Conservation (phyloP, 129 eudicot species). For the Centaurea solstitialis region DNA sequence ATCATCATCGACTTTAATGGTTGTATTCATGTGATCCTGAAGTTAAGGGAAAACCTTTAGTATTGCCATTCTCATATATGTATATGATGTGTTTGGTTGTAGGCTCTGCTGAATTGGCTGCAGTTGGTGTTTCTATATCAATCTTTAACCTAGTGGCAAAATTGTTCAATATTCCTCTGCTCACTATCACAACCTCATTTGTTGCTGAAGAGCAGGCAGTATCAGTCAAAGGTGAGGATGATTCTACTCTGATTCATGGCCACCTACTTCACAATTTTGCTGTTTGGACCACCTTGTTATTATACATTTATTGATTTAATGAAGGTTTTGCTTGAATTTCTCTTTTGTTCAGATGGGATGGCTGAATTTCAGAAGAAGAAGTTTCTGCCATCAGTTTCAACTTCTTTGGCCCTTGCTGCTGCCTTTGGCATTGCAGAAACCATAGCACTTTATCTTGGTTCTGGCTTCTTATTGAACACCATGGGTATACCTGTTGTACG, state of each 20-base stretch:
- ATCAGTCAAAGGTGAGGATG: slow-evolving; percentile 30
- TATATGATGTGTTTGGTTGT: slow-evolving; percentile 19
- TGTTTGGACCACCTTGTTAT: not conserved
- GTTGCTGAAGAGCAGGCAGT: slow-evolving; percentile 96
- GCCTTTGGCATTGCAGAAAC: slow-evolving; percentile 81
- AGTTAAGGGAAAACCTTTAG: not conserved
- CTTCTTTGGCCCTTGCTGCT: slow-evolving; percentile 78
- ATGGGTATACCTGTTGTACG: slow-evolving; percentile 99
- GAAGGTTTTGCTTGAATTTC: slow-evolving; percentile 18
- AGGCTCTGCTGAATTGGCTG: slow-evolving; percentile 97
- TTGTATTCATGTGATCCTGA: not conserved
- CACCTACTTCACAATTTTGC: not conserved
- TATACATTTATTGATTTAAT: not conserved
- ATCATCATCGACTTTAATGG: not conserved
- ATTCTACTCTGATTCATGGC: slow-evolving; percentile 12
- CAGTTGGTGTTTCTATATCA: slow-evolving; percentile 94
- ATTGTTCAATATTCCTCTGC: slow-evolving; percentile 89
- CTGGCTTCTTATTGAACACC: slow-evolving; percentile 74
- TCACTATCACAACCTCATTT: slow-evolving; percentile 90
- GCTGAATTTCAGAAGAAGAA: slow-evolving; percentile 39
- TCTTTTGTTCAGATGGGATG: slow-evolving; percentile 24
- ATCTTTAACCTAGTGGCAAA: slow-evolving; percentile 91
- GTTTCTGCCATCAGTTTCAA: slow-evolving; percentile 84
- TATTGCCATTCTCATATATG: slow-evolving; percentile 1
- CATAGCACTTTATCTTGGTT: slow-evolving; percentile 76